These are phyloP conservation scores for Talaromyces thailandensis DNA, from an alignment of 495 filamentous ascomycete genomes.

Conservation along the genomic window DNA sequence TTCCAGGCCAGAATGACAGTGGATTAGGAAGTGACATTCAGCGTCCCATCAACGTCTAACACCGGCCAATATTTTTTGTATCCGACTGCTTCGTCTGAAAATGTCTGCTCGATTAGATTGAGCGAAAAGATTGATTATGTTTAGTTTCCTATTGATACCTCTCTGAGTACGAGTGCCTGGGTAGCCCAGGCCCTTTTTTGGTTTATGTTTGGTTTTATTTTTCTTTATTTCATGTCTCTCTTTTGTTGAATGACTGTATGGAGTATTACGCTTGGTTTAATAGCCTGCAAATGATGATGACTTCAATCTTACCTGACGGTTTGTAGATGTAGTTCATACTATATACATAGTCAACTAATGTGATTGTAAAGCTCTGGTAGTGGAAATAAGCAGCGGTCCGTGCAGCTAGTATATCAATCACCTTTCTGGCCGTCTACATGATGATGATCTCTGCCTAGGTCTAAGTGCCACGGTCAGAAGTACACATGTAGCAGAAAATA, in stretches of 20 bases:
- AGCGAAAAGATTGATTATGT: not conserved
- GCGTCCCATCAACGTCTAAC: not conserved
- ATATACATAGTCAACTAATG: not conserved
- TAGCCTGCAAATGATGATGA: not conserved
- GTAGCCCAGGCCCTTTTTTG: not conserved
- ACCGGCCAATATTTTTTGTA: too few species aligned
- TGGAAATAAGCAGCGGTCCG: not conserved
- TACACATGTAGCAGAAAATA: too few species aligned
- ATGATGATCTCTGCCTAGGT: not conserved
- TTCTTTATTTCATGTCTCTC: not conserved
- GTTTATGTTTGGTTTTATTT: not conserved
- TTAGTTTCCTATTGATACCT: conserved; percentile 3
- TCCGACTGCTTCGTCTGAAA: not conserved
- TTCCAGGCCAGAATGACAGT: conserved; percentile 5
- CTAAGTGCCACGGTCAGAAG: too few species aligned
- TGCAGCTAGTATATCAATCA: not conserved
- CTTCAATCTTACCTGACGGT: not conserved
- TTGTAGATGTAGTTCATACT: too few species aligned
- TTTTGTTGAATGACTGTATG: not conserved
- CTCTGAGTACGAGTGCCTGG: not conserved
- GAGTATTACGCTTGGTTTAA: not conserved
- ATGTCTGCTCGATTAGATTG: not conserved
- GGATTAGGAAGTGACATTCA: conserved; percentile 8
- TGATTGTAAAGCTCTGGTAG: not conserved
- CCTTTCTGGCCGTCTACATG: not conserved